Base-by-base conservation (phyloP, 2,329 filamentous ascomycete genomes). In the Ascochyta lentis region DNA sequence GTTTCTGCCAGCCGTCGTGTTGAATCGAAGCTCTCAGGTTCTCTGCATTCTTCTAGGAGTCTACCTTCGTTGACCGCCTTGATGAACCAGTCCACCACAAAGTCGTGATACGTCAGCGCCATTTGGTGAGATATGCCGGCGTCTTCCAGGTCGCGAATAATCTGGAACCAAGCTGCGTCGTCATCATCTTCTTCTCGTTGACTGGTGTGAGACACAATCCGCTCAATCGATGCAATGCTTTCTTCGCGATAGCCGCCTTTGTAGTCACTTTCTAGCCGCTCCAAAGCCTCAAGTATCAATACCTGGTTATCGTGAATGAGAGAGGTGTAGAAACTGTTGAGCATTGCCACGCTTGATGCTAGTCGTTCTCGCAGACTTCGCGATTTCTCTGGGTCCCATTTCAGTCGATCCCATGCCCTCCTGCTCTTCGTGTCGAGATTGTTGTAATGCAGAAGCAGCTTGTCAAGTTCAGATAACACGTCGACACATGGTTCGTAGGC, bases 41-140 rank as follows among this genome's bases (percentile, higher is more conserved):
- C 49, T 13, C 41, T 43, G 12, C 47, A 52, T 22, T 67, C 58
- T 49, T 72, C 69, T 33, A 67, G 44, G 15, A 73, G 55, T 37
- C 68, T 63, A 9, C 69, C 71, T 45, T 68, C 63, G 39, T 73
- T 72, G 24, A 72, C 70, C 6, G 70, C 71, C 16, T 45, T 54
- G 19, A 72, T 53, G 31, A 74, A 66, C 70, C 69, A 72, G 44
- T 67, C 66, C 24, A 68, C 54, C 37, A 74, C 71, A 43, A 72
- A 58, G 16, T 68, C 58, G 7, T 65, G 65, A 39, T 73, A 67
- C 13, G 58, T 54, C 5, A 67, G 27, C 4, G 63, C 68, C 39
- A 67, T 59, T 40, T 65, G 58, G 16, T 60, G 45, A 19, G 63
- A 61, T 3, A 74, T 59, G 6, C 70, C 70, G 22, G 71, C 66